A percentile compares a stretch with the other conserved stretches of the same genome.
Conservation (phyloP, 768 basidiomycete genomes). For the Boletus pseudopeckii region DNA sequence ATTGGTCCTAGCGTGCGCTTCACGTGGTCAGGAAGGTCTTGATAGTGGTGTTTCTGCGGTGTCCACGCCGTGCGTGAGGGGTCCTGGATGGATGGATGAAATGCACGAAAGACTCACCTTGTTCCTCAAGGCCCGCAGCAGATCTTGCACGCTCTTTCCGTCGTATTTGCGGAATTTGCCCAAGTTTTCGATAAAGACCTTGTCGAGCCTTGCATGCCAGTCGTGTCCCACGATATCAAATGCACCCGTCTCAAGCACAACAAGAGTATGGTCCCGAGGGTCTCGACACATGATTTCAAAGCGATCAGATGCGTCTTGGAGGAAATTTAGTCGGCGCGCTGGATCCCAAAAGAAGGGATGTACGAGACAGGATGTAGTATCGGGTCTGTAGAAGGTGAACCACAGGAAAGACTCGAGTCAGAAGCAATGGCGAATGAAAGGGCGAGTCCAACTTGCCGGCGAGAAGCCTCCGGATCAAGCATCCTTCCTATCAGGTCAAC, state of each 20-base stretch:
- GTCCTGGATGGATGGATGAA: neutral
- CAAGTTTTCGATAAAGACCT: constrained; percentile 86
- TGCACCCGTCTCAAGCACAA: constrained; percentile 72
- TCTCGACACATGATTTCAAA: constrained; percentile 98
- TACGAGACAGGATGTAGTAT: constrained; percentile 79
- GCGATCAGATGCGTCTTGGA: constrained; percentile 96
- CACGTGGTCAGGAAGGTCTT: constrained; percentile 91
- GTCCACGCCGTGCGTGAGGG: constrained; percentile 12
- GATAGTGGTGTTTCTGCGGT: constrained; percentile 91
- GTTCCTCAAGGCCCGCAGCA: constrained; percentile 89
- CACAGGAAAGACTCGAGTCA: neutral
- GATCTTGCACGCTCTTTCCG: constrained; percentile 83
- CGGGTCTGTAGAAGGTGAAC: constrained; percentile 53
- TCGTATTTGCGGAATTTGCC: constrained; percentile 99
- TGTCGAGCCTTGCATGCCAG: constrained; percentile 87
- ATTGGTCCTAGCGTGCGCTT: constrained; percentile 86
- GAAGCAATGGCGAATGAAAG: neutral
- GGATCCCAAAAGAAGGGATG: constrained; percentile 99
- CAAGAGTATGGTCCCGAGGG: constrained; percentile 73
- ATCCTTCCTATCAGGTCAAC: constrained; percentile 74
- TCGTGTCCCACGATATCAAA: constrained; percentile 77
- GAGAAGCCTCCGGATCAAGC: constrained; percentile 71
- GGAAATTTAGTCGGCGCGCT: constrained; percentile 78
- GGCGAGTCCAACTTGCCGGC: constrained; percentile 53
- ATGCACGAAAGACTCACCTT: constrained; percentile 56